Conservation (phyloP, 2,329 filamentous ascomycete species). For the Talaromyces amestolkiae region DNA sequence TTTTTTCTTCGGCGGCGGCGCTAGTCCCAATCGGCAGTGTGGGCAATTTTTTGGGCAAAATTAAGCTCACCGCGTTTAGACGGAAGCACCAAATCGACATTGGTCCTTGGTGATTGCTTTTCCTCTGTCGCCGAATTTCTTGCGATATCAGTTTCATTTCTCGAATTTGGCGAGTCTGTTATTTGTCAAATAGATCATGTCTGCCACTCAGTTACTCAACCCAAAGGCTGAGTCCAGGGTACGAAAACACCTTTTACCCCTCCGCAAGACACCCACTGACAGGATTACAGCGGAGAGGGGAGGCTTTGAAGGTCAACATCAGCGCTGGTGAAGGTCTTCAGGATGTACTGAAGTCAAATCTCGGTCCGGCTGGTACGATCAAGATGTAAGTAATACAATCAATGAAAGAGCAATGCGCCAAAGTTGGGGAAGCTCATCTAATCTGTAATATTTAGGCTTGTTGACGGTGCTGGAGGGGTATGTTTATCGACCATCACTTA, state of each 20-base stretch:
- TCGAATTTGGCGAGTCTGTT: not conserved
- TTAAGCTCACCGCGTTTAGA: conserved; percentile 37
- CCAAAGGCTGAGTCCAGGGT: conserved; percentile 98
- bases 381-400: conserved; percentile 71
- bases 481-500: conserved; percentile 23
- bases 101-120: conserved; percentile 12
- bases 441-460: conserved; percentile 49
- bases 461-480: conserved; percentile 62
- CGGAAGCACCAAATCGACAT: conserved; percentile 27
- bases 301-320: conserved; percentile 97
- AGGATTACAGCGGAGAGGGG: conserved; percentile 75
- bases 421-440: conserved; percentile 21
- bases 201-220: conserved; percentile 95
- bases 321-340: conserved; percentile 88
- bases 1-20: conserved; percentile 39
- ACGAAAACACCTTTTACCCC: conserved; percentile 42
- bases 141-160: not conserved
- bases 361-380: conserved; percentile 89
- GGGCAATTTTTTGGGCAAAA: conserved; percentile 40
- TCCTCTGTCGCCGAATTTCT: conserved; percentile 12
- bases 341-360: conserved; percentile 93
- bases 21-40: conserved; percentile 44
- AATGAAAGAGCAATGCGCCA: not conserved
- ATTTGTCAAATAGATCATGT: conserved; percentile 60
- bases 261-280: conserved; percentile 44